Evolutionary conservation across 176 grass and related monocot genomes (phyloP).

Genomic region (Oryza glaberrima): DNA sequence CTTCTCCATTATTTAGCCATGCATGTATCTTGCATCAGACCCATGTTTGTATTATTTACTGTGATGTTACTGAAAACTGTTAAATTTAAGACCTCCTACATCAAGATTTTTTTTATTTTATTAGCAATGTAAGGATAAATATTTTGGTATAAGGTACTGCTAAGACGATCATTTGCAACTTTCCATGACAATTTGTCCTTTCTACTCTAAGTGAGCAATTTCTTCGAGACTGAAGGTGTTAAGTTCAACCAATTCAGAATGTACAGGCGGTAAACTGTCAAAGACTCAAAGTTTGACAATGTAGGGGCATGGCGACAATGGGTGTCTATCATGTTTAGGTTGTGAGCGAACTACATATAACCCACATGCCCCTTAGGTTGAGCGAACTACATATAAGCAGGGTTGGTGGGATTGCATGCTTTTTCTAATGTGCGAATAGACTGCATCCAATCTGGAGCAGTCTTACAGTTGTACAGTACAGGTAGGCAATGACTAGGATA

Average conservation of each 20-base stretch:
- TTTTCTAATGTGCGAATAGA: background rate
- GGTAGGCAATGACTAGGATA: background rate
- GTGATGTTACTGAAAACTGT: slow-evolving; percentile 7
- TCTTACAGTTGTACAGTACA: background rate
- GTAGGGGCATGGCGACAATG: background rate
- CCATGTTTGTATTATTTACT: background rate
- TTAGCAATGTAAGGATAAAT: background rate
- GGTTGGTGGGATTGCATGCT: background rate
- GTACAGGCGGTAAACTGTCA: background rate
- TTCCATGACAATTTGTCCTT: background rate
- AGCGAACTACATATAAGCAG: background rate
- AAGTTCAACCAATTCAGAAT: background rate
- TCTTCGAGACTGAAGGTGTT: background rate
- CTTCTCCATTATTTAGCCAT: slow-evolving; percentile 12
- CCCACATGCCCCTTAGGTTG: background rate
- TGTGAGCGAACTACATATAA: background rate
- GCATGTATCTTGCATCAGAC: slow-evolving; percentile 5
- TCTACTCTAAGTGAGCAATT: slow-evolving; percentile 2
- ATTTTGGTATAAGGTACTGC: background rate
- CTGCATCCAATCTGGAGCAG: background rate
- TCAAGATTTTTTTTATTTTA: background rate
- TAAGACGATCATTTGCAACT: slow-evolving; percentile 3
- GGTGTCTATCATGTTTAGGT: background rate
- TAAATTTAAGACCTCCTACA: background rate
- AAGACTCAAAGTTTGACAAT: background rate